Base-by-base conservation (phyloP, 1,284 basidiomycete species). In the Fomitopsis betulina region DNA sequence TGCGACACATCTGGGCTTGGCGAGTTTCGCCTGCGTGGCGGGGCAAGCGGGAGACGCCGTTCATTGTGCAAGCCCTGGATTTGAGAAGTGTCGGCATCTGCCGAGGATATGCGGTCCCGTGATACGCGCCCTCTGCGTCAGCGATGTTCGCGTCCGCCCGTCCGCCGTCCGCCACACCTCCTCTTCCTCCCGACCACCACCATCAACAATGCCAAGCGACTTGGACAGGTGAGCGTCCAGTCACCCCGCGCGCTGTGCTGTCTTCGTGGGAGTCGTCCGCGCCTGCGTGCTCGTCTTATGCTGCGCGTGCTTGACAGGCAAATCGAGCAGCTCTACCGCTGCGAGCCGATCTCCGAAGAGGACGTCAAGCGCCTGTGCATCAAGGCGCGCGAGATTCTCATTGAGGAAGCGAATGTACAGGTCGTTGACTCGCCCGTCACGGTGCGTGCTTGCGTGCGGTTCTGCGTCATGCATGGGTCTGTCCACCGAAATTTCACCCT, bases 341-440 rank as follows among this genome's bases (percentile, higher is more conserved):
- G 95, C 76, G 93, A 96, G 70, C 89, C 90, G 58, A 95, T 98
- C 66, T 91, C 93, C 21, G 95, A 98, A 73, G 88, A 92, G 61
- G 87, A 95, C 66, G 95, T 97, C 62, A 96, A 96, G 70, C 82
- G 90, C 66, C 81, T 99, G 32, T 99, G 96, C 73, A 79, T 95
- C 65, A 97, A 96, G 70, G 96, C 96, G 21, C 84, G 96, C 61
- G 96, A 98, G 76, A 96, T 98, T 60, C 78, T 96, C 33, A 93
- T 99, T 67, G 96, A 98, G 75, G 96, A 99, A 75, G 94, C 91
- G 7, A 99, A 99, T 70, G 94, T 99, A 1, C 96, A 98, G 74
- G 87, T 91, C 67, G 93, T 99, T 27, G 95, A 98, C 76, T 90
- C 94, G 32, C 96, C 96, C 12, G 95, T 98, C 4, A 98, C 97